phyloP scores from a whole-genome alignment of 345 rosid species.

The Stellera chamaejasme region DNA sequence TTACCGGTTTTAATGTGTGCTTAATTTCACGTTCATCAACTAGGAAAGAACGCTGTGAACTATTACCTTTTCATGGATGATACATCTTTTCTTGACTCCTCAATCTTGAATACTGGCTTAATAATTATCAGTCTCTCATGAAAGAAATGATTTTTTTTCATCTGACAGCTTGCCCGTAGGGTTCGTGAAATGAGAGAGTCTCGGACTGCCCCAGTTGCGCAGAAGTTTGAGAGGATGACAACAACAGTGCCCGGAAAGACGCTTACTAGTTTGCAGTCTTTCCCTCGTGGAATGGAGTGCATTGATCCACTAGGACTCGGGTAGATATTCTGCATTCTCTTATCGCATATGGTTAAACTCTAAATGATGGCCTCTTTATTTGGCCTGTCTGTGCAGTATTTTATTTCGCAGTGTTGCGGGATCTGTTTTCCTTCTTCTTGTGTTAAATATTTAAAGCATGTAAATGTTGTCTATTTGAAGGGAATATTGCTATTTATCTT shows the following conservation, averaged over 20 bases:
- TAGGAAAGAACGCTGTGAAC: too few species aligned
- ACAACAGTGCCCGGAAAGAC: conserved; percentile 30
- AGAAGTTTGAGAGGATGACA: conserved; percentile 55
- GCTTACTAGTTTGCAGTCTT: conserved; percentile 60
- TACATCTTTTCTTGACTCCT: too few species aligned
- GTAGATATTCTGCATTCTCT: conserved; percentile 28
- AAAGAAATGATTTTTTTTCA: conserved; percentile 11
- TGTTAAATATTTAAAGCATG: background rate
- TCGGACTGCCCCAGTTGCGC: conserved; percentile 71
- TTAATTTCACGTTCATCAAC: too few species aligned
- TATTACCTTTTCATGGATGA: too few species aligned
- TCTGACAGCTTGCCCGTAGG: conserved; percentile 75
- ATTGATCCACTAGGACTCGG: conserved; percentile 93
- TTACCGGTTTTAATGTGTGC: too few species aligned
- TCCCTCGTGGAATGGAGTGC: conserved; percentile 96
- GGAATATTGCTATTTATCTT: conserved; percentile 5
- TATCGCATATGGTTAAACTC: background rate
- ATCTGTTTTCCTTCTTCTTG: too few species aligned
- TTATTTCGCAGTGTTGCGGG: too few species aligned
- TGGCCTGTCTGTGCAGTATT: too few species aligned
- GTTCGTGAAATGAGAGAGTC: conserved; percentile 96
- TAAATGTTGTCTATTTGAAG: background rate
- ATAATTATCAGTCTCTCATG: too few species aligned
- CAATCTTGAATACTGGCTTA: too few species aligned
- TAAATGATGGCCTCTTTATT: background rate